These are phyloP conservation scores for Boletellus sp. DNA, from an alignment of 768 basidiomycete species.

Conservation along the genomic window DNA sequence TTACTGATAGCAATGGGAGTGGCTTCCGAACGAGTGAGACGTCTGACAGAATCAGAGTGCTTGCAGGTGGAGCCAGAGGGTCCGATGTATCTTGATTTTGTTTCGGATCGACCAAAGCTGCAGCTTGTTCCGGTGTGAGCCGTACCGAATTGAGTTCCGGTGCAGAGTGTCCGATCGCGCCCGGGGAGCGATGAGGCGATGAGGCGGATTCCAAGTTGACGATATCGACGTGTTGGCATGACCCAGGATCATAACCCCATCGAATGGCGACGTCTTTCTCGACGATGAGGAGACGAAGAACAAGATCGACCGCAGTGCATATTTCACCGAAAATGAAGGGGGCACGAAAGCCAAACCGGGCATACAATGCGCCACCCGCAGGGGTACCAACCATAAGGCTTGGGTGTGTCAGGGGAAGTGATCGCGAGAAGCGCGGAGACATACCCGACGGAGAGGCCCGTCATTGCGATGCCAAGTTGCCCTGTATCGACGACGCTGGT, in stretches of 20 bases:
- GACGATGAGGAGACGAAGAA: constrained; percentile 53
- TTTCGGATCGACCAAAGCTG: not conserved
- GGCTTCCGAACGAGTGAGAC: constrained; percentile 17
- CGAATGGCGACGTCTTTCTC: constrained; percentile 49
- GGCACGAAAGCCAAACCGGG: constrained; percentile 54
- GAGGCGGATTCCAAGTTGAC: constrained; percentile 7
- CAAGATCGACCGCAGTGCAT: constrained; percentile 46
- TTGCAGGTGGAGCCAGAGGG: not conserved
- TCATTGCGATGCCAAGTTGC: constrained; percentile 60
- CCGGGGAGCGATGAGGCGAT: not conserved
- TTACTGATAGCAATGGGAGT: constrained; percentile 40
- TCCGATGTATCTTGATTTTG: not conserved
- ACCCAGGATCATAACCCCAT: constrained; percentile 46
- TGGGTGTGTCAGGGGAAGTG: not conserved
- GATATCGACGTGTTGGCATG: constrained; percentile 7
- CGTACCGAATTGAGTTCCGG: not conserved
- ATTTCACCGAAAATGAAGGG: constrained; percentile 55
- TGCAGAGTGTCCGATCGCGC: not conserved
- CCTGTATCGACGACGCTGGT: constrained; percentile 30
- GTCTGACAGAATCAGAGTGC: constrained; percentile 4
- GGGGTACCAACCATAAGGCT: constrained; percentile 58
- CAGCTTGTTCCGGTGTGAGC: not conserved
- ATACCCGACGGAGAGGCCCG: constrained; percentile 54
- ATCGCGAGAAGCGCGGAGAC: not conserved
- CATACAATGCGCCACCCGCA: constrained; percentile 51